A percentile compares a stretch with the other conserved stretches of the same genome.
Evolutionary conservation across 441 rosid species (phyloP).

Genomic region (Flueggea neowawraea): DNA sequence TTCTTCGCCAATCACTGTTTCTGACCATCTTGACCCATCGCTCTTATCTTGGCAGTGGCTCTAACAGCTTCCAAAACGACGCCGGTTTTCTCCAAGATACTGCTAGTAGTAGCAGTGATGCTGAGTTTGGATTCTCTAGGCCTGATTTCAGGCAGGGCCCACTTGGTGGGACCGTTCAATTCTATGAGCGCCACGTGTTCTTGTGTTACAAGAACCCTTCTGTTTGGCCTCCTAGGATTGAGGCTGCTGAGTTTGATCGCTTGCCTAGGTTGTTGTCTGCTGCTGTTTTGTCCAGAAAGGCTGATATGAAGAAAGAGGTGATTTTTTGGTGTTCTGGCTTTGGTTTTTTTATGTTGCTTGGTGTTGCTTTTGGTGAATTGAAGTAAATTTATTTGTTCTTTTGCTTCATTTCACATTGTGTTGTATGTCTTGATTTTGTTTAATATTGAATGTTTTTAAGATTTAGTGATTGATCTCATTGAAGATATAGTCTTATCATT

Average conservation of each 20-base stretch:
- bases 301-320: slow-evolving; percentile 71
- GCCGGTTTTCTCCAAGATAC: slow-evolving; percentile 40
- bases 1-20: slow-evolving; percentile 66
- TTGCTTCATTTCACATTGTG: slow-evolving; percentile 3
- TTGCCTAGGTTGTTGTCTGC: slow-evolving; percentile 95
- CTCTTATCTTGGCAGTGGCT: slow-evolving; percentile 59
- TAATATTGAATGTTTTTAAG: no score
- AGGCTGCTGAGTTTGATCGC: slow-evolving; percentile 99
- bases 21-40: slow-evolving; percentile 53
- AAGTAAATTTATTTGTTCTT: slow-evolving; percentile 13
- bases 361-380: slow-evolving; percentile 6
- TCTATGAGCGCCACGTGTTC: slow-evolving; percentile 86
- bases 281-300: slow-evolving; percentile 67
- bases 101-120: slow-evolving; percentile 17
- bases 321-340: not conserved
- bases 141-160: slow-evolving; percentile 67
- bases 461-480: no score
- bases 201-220: slow-evolving; percentile 93
- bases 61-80: slow-evolving; percentile 86
- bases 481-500: no score
- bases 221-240: slow-evolving; percentile 95
- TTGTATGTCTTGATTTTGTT: no score
- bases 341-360: no score
- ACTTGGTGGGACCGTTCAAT: slow-evolving; percentile 78
- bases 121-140: slow-evolving; percentile 82